Evolutionary conservation across 2,329 filamentous ascomycete species (phyloP), one percentile per base, ranked within the genome.

Genomic region (Colletotrichum lindemuthianum): DNA sequence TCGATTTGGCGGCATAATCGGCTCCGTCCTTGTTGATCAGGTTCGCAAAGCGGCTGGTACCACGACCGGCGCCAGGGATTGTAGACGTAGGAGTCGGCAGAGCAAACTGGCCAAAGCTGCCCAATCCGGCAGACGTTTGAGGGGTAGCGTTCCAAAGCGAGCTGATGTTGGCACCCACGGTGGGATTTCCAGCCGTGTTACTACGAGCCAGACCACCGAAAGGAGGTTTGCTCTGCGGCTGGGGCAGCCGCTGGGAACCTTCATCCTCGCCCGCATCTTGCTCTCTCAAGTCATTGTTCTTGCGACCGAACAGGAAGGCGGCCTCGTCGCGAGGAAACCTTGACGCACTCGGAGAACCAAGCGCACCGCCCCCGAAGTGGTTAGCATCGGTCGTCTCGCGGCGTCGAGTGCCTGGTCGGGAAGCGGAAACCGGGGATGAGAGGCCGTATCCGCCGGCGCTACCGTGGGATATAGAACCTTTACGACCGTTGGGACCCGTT

Each of bases 51-150:
- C 93, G 89, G 75, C 93, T 97, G 73, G 93, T 92, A 3, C 91
- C 88, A 61, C 90, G 84, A 72, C 86, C 89, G 34, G 88, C 90
- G 71, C 90, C 86, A 4, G 84, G 81, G 36, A 87, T 82, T 4
- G 63, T 64, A 7, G 85, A 78, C 15, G 86, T 81, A 39, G 84
- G 82, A 36, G 82, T 79, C 3, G 86, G 77, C 56, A 96, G 77
- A n/a, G 91, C 90, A 76, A 98, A 98, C 72, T 89, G 96, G 10
- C 95, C 95, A 77, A 99, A 99, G 24, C 90, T 90, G 39, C 95
- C 93, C 83, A 94, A 91, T 2, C 89, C 87, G 12, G 77, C 70
- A 15, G 76, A 47, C 1, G 53, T n/a, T n/a, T 48, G 66, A 12
- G 48, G 24, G 10, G 57, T 53, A n/a, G 54, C 39, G 33, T 78